Evolutionary conservation across 208 protist genomes (phyloP).

Genomic region (Naegleria gruberi): DNA sequence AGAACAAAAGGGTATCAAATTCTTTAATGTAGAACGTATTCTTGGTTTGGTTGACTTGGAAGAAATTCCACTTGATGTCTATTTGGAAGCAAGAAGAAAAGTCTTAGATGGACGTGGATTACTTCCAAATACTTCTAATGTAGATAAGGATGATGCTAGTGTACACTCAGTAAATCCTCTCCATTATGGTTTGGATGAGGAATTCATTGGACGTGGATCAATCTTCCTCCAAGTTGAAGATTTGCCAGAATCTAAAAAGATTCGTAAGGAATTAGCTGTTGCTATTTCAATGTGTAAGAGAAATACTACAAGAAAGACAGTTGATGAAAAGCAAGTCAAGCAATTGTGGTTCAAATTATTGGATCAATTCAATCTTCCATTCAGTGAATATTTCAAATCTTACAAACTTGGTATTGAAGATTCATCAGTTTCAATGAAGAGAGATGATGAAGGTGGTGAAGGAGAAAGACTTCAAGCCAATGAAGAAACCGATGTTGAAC

Average conservation of each 20-base stretch:
- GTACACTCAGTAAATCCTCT: background rate
- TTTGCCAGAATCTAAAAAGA: background rate
- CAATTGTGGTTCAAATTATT: slow-evolving; percentile 13
- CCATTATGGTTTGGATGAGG: background rate
- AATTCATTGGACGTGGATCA: background rate
- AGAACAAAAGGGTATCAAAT: background rate
- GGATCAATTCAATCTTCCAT: background rate
- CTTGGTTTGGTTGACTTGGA: background rate
- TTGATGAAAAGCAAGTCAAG: background rate
- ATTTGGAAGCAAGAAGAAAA: background rate
- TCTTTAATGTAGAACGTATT: background rate
- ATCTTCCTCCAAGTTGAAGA: background rate
- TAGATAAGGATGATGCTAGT: background rate
- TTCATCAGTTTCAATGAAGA: background rate
- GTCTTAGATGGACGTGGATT: background rate
- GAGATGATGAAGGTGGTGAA: background rate
- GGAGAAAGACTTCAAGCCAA: background rate
- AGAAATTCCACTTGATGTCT: background rate
- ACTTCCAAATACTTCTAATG: background rate
- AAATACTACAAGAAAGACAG: slow-evolving; percentile 2
- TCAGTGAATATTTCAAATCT: background rate
- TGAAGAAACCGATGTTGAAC: background rate
- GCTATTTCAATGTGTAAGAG: background rate
- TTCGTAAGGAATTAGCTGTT: background rate
- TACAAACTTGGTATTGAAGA: background rate